These are phyloP conservation scores for Amauroascus niger DNA, from an alignment of 2,329 filamentous ascomycete species.

Conservation along the genomic window DNA sequence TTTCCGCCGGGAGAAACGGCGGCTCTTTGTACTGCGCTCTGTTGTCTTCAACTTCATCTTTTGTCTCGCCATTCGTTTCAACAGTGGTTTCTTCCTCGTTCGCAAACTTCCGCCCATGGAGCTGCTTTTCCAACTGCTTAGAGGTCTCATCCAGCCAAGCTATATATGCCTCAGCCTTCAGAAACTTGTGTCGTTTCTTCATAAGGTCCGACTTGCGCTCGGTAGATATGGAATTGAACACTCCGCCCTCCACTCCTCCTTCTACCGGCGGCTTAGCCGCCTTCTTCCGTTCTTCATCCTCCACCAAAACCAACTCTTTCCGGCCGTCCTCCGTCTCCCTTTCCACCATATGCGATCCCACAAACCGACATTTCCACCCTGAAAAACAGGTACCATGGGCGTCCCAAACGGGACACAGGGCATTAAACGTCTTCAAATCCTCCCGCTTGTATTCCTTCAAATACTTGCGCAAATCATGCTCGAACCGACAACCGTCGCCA, in stretches of 20 bases:
- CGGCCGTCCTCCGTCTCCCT: constrained; percentile 65
- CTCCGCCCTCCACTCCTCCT: constrained; percentile 45
- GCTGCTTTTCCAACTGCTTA: constrained; percentile 39
- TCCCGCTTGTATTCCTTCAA: constrained; percentile 69
- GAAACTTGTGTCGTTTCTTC: constrained; percentile 59
- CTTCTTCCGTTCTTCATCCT: constrained; percentile 43
- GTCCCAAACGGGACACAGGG: constrained; percentile 74
- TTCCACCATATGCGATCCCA: constrained; percentile 76
- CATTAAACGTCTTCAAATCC: constrained; percentile 65
- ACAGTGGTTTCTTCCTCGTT: constrained; percentile 22
- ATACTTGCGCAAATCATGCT: constrained; percentile 79
- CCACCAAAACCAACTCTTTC: constrained; percentile 67
- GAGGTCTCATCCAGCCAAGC: constrained; percentile 65
- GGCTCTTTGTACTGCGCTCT: constrained; percentile 75
- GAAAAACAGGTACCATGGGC: constrained; percentile 64
- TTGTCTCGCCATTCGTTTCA: constrained; percentile 26
- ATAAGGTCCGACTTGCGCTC: constrained; percentile 64
- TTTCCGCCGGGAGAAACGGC: constrained; percentile 83
- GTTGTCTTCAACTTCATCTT: constrained; percentile 52
- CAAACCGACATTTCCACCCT: constrained; percentile 93
- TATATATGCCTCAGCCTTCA: constrained; percentile 65
- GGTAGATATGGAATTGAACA: constrained; percentile 64
- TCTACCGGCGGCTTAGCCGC: constrained; percentile 26
- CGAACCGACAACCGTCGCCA: constrained; percentile 68
- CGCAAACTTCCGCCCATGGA: constrained; percentile 40